phyloP scores from a whole-genome alignment of 1,139 yeast species.

The Pichia terricola region DNA sequence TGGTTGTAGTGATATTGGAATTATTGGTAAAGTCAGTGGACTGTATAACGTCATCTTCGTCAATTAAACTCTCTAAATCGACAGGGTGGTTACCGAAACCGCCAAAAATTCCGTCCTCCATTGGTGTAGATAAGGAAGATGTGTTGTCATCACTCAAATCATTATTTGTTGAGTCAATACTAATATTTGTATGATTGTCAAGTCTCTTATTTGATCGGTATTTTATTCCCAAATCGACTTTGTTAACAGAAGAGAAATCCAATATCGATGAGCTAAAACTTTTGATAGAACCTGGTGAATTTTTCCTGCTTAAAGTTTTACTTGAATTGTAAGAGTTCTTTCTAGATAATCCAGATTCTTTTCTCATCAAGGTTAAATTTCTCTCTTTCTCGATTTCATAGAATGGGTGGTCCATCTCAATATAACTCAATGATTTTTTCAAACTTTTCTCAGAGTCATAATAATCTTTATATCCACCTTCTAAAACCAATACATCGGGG shows the following conservation, averaged over 20 bases:
- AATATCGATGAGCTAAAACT: not conserved
- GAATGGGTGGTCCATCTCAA: constrained; percentile 77
- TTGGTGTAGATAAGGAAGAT: constrained; percentile 1
- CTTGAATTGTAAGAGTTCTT: constrained; percentile 8
- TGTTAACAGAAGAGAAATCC: constrained; percentile 10
- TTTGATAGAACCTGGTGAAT: constrained; percentile 10
- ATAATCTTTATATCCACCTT: constrained; percentile 85
- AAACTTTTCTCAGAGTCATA: constrained; percentile 31
- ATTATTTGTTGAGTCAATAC: not conserved
- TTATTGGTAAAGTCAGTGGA: too few species aligned
- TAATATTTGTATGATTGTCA: not conserved
- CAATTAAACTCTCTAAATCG: constrained; percentile 18
- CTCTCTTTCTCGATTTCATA: constrained; percentile 59
- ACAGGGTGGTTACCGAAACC: constrained; percentile 14
- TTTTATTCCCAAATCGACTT: constrained; percentile 5
- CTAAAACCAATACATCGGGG: constrained; percentile 81
- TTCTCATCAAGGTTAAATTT: constrained; percentile 62
- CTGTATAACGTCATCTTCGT: constrained; percentile 5
- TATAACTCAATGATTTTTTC: constrained; percentile 58
- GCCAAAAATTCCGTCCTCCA: constrained; percentile 10
- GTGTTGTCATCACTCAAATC: not conserved
- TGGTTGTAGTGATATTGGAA: too few species aligned
- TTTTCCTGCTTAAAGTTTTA: constrained; percentile 9
- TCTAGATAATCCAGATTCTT: constrained; percentile 27
- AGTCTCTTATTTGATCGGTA: constrained; percentile 8